These are phyloP conservation scores for Symbiodinium natans DNA, from an alignment of 73 alveolate genomes.

Conservation along the genomic window DNA sequence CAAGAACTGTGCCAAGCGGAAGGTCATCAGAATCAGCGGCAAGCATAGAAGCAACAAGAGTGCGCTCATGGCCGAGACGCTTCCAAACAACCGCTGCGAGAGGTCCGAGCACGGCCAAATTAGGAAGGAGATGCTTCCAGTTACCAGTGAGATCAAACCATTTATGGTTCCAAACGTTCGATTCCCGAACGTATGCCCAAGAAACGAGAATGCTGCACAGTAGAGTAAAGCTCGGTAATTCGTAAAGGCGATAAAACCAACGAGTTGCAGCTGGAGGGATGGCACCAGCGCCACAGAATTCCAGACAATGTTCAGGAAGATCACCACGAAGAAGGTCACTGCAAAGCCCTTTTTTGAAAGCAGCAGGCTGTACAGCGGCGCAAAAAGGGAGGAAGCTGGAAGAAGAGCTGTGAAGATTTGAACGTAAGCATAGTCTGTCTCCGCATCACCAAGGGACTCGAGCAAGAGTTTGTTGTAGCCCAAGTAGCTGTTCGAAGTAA, in stretches of 20 bases:
- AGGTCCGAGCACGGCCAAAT: slow-evolving; percentile 40
- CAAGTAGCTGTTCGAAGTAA: slow-evolving; percentile 48
- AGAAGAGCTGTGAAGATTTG: slow-evolving; percentile 42
- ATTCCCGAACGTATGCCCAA: slow-evolving; percentile 75
- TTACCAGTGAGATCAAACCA: slow-evolving; percentile 5
- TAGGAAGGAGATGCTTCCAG: background rate
- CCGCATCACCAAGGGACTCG: slow-evolving; percentile 25
- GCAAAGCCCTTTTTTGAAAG: slow-evolving; percentile 42
- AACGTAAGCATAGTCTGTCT: background rate
- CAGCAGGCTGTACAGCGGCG: slow-evolving; percentile 58
- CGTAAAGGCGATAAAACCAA: slow-evolving; percentile 21
- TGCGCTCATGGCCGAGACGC: slow-evolving; percentile 30
- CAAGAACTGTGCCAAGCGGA: slow-evolving; percentile 44
- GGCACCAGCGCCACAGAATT: slow-evolving; percentile 3
- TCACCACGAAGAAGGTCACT: slow-evolving; percentile 1
- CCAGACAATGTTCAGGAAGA: slow-evolving; percentile 43
- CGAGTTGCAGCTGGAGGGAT: slow-evolving; percentile 18
- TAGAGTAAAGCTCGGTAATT: slow-evolving; percentile 40
- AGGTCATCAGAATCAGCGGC: slow-evolving; percentile 42
- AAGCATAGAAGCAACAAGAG: background rate
- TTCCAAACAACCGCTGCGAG: slow-evolving; percentile 22
- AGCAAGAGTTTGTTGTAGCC: slow-evolving; percentile 78
- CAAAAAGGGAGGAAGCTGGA: slow-evolving; percentile 15
- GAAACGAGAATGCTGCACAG: slow-evolving; percentile 42
- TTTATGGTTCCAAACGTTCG: slow-evolving; percentile 68